Evolutionary conservation across 345 rosid species (phyloP), one percentile per base, ranked within the genome.

Genomic region (Aurinia saxatilis): DNA sequence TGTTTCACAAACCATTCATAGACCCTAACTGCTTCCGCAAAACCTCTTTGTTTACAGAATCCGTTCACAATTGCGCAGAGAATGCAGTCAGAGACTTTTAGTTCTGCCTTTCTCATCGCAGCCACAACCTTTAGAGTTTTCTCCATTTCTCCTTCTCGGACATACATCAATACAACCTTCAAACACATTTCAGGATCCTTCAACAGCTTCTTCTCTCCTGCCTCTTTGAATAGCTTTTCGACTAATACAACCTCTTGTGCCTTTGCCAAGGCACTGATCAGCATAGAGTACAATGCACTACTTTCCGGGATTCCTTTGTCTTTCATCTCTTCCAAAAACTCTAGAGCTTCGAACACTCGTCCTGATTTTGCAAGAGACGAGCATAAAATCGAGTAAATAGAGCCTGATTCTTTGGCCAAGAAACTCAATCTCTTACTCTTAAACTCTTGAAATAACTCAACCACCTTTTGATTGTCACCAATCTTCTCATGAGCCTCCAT

Each of bases 21-120:
- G 44, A 78, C 80, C 42, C 10, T 55, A 5, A 78, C 72, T 0
- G 85, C 88, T 8, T 89, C 80, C 3, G 47, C 63, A 66, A 74
- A 78, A 54, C 95, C 95, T 75, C 83, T 77, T 61, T 54, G 77
- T 69, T 80, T 84, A 5, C 84, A 63, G 73, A 75, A 86, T 16
- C 91, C 95, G 18, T 84, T 88, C 53, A 91, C 77, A 44, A 88
- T 75, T 2, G 95, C 78, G n/a, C 91, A 85, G 50, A 80, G 77
- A 36, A 91, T 75, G 66, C 95, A 85, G 56, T 91, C 98, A 7
- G 91, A 80, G 52, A 88, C 83, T 50, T 68, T 85, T 14, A 84
- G 2, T 5, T 79, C 73, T 1, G 60, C 70, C 1, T 38, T 42
- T 75, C 74, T 77, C 95, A 91, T 88, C 7, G 65, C 78, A 10